Evolutionary conservation across 352 stramenopile genomes (phyloP), one percentile per base, ranked within the genome.

Genomic region (Stramenopiles sp.): DNA sequence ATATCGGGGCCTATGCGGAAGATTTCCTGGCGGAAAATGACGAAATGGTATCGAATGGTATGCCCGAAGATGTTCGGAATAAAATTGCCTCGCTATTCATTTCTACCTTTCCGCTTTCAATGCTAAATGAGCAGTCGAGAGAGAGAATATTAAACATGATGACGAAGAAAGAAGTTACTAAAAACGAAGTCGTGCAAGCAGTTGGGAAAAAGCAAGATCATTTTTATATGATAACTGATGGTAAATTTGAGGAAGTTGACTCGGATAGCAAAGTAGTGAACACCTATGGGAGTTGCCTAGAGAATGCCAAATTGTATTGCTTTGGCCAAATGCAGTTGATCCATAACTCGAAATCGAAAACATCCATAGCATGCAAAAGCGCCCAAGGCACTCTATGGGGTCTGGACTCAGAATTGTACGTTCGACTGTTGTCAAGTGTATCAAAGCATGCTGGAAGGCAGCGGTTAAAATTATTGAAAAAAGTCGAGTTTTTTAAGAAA

Each of bases 311-410:
- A 27, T 71, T 27, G 55, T 71, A 22, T 71, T 71, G 55, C 27
- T 71, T 71, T 71, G 55, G 55, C 55, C 55, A 71, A 27, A 71
- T 71, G 55, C 22, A 71, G 22, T 71, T 71, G 55, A 71, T 71
- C 27, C 55, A 71, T 27, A 22, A 27, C 27, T 22, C 27, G 22
- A 22, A 27, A 25, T 71, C 55, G 22, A 71, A 71, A 71, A 25
- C 55, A 27, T 22, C 27, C 55, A 71, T 71, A 22, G 27, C 55
- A 71, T 71, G 55, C 55, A 71, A 22, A 27, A 71, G 55, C 55
- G 55, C 22, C 55, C 22, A 71, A 25, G 55, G 55, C 22, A 71
- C 22, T 25, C 55, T 71, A 22, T 71, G 55, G 55, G 27, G 27
- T 22, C 27, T 71, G 55, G 27, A 71, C 22, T 25, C 22, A 25